Base-by-base conservation (phyloP, 2,329 filamentous ascomycete species). In the Seiridium cupressi region DNA sequence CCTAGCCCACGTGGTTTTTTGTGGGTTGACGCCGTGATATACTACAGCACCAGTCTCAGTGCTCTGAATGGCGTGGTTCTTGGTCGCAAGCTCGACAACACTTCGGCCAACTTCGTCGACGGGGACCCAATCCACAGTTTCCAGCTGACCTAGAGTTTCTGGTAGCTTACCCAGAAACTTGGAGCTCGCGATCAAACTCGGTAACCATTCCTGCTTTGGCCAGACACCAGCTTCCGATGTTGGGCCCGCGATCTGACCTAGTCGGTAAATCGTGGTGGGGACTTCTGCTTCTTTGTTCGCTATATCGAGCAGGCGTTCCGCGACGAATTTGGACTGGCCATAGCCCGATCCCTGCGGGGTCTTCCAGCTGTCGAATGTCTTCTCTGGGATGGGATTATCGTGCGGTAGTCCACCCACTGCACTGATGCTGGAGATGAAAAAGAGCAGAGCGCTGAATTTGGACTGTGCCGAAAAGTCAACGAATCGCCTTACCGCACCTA, bases 401-500 rank as follows among this genome's bases (percentile, higher is more conserved):
- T 34, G 32, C 26, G 34, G 31, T 36, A 60, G 38, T 6, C 60
- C 60, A 2, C n/a, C 57, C 3, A 69, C 63, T 6, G 61, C 64
- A 3, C 62, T 61, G 3, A 70, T 61, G 10, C 61, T 64, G 6
- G 68, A 70, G 9, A 70, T 44, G 49, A 70, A 68, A 3, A 69
- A 18, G 38, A 68, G 44, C 5, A 36, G 61, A 38, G 60, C 59
- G 0, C 26, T 40, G 34, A 38, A 51, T 7, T 59, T 35, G 2
- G 61, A 54, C 5, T 35, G 31, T 4, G 62, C 59, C 0, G 63
- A 55, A 32, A 69, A 61, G 5, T 59, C 34, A n/a, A 66, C 60
- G 0, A 69, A 51, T 51, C 67, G 69, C 3, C 64, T 61, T 26
- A 69, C 34, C n/a, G 65, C 67, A 3, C 61, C 63, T 1, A 69